Evolutionary conservation across 306 rosid species (phyloP).

Genomic region (Boehmeria nivea): DNA sequence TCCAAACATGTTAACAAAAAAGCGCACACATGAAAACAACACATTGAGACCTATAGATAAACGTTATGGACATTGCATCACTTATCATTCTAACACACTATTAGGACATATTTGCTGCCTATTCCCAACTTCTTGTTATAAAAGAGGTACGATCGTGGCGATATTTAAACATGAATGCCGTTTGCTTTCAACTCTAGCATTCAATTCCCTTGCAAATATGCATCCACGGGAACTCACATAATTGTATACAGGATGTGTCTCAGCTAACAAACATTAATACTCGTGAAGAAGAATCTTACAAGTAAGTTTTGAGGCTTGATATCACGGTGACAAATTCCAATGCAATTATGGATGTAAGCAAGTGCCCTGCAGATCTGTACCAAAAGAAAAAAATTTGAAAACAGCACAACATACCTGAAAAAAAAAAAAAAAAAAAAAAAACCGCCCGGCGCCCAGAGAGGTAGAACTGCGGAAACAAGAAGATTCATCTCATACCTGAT

Average conservation of each 20-base stretch:
- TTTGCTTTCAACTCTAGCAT: constrained; percentile 9
- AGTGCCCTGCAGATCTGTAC: constrained; percentile 96
- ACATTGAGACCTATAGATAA: no score
- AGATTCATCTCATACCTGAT: constrained; percentile 87
- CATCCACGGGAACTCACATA: background rate
- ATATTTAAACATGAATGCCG: background rate
- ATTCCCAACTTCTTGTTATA: no score
- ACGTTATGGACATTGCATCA: no score
- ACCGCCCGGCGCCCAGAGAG: background rate
- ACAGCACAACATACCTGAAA: no score
- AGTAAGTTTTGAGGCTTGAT: constrained; percentile 98
- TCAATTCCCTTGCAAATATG: constrained; percentile 3
- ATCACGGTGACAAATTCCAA: constrained; percentile 96
- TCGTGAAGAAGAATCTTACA: constrained; percentile 41
- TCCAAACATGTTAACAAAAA: background rate
- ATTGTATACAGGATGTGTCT: background rate
- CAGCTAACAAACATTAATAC: background rate
- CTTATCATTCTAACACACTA: no score
- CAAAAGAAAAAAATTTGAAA: no score
- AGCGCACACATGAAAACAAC: background rate
- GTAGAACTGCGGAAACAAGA: constrained; percentile 1
- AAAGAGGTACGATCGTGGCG: no score
- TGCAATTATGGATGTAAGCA: constrained; percentile 92
- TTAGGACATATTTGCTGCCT: no score
- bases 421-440: background rate